These are phyloP conservation scores for Tetragonia tetragonoides DNA, from an alignment of 148 eudicot species.

Conservation along the genomic window DNA sequence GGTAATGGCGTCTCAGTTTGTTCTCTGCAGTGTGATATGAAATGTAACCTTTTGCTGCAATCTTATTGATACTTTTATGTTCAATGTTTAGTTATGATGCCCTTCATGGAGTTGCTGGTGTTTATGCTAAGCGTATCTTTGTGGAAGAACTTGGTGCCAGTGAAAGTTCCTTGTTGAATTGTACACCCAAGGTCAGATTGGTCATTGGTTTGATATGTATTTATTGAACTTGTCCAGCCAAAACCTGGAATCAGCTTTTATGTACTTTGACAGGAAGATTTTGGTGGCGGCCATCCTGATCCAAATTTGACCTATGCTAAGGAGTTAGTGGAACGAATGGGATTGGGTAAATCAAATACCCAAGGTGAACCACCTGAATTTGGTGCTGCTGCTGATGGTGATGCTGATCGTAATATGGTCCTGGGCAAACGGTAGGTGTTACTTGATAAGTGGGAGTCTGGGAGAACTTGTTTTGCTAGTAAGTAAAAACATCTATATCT, in stretches of 20 bases:
- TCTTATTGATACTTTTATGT: background rate
- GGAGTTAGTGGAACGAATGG: slow-evolving; percentile 91
- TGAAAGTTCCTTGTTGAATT: slow-evolving; percentile 75
- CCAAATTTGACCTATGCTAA: slow-evolving; percentile 97
- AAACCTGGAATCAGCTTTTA: slow-evolving; percentile 1
- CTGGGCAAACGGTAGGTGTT: slow-evolving; percentile 78
- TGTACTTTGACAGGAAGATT: slow-evolving; percentile 64
- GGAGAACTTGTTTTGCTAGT: background rate
- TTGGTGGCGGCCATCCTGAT: slow-evolving; percentile 99
- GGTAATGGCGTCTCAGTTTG: slow-evolving; percentile 37
- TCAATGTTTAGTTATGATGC: slow-evolving; percentile 69
- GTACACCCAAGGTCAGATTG: slow-evolving; percentile 73
- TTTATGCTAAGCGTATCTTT: slow-evolving; percentile 84
- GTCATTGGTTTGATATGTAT: background rate
- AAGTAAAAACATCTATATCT: slow-evolving; percentile 10
- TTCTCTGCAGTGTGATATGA: slow-evolving; percentile 1
- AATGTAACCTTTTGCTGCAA: background rate
- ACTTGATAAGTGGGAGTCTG: slow-evolving; percentile 9
- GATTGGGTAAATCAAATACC: slow-evolving; percentile 65
- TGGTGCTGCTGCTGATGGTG: slow-evolving; percentile 99
- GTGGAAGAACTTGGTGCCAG: slow-evolving; percentile 89
- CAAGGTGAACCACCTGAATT: slow-evolving; percentile 82
- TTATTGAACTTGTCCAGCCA: background rate
- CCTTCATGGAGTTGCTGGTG: slow-evolving; percentile 97
- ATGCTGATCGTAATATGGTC: slow-evolving; percentile 96